These are phyloP conservation scores for Aspergillus novoparasiticus DNA, from an alignment of 2,329 filamentous ascomycete genomes.

Conservation along the genomic window DNA sequence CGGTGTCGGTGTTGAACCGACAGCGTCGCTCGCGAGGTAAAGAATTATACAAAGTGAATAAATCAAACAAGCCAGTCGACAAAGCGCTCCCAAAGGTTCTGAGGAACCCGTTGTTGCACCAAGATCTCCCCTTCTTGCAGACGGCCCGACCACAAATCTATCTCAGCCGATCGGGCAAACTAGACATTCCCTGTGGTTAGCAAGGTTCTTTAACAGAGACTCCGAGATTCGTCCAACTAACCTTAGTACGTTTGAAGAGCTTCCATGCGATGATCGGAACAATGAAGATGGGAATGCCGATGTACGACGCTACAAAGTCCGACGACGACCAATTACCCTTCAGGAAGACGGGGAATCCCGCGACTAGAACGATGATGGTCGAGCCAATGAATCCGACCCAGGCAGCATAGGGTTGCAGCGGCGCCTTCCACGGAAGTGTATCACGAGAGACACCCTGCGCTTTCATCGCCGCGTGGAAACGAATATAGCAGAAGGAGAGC, in stretches of 20 bases:
- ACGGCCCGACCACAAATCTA: slow-evolving; percentile 37
- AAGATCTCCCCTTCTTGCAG: slow-evolving; percentile 34
- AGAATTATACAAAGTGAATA: slow-evolving; percentile 15
- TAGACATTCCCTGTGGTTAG: slow-evolving; percentile 8
- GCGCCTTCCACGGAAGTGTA: slow-evolving; percentile 52
- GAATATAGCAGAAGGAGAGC: slow-evolving; percentile 49
- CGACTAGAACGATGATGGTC: slow-evolving; percentile 64
- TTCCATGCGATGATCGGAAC: slow-evolving; percentile 49
- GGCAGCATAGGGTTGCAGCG: slow-evolving; percentile 63
- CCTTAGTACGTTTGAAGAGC: slow-evolving; percentile 40
- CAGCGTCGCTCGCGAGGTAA: background rate
- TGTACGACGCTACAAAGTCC: slow-evolving; percentile 43
- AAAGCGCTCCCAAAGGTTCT: slow-evolving; percentile 25
- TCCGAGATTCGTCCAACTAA: slow-evolving; percentile 19
- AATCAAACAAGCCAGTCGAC: slow-evolving; percentile 30
- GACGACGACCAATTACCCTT: slow-evolving; percentile 37
- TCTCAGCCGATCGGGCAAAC: slow-evolving; percentile 28
- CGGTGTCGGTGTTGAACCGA: background rate
- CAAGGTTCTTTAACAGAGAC: background rate
- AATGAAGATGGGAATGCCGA: slow-evolving; percentile 47
- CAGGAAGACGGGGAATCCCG: slow-evolving; percentile 62
- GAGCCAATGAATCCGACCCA: slow-evolving; percentile 63
- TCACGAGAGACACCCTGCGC: slow-evolving; percentile 41
- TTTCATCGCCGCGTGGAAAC: slow-evolving; percentile 53
- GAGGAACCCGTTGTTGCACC: slow-evolving; percentile 16